A percentile compares a stretch with the other conserved stretches of the same genome.
Evolutionary conservation across 192 early-diverging fungal species (phyloP).

Genomic region (Chytriomyces sp.): DNA sequence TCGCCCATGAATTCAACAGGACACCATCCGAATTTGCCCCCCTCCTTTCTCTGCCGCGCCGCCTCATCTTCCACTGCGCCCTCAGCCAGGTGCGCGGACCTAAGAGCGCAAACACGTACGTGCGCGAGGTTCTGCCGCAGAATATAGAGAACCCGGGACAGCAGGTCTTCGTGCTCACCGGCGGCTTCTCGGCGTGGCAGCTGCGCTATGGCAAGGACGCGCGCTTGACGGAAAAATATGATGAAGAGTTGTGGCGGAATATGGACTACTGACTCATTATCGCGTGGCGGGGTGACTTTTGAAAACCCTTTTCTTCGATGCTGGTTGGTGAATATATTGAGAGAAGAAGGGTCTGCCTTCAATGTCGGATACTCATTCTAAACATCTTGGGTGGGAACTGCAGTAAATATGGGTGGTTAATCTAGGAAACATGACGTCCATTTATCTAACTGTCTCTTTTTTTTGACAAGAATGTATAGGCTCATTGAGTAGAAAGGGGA

Average conservation of each 20-base stretch:
- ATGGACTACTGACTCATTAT: constrained; percentile 8
- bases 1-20: constrained; percentile 62
- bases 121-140: background rate
- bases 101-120: constrained; percentile 40
- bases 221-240: constrained; percentile 40
- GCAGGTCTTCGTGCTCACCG: constrained; percentile 42
- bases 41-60: constrained; percentile 50
- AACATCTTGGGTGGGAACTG: too few relatives aligned
- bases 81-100: constrained; percentile 71
- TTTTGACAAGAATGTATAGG: too few relatives aligned
- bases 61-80: constrained; percentile 84
- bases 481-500: too few relatives aligned
- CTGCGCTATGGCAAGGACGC: background rate
- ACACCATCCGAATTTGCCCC: constrained; percentile 33
- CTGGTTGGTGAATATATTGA: too few relatives aligned
- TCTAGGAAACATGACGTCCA: too few relatives aligned
- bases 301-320: too few relatives aligned
- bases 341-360: too few relatives aligned
- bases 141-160: constrained; percentile 2
- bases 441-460: too few relatives aligned
- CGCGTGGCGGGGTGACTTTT: too few relatives aligned
- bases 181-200: constrained; percentile 49
- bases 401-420: too few relatives aligned
- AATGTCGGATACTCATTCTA: too few relatives aligned
- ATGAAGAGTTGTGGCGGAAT: constrained; percentile 37